Evolutionary conservation across 441 rosid species (phyloP).

Genomic region (Gossypium schwendimanii): DNA sequence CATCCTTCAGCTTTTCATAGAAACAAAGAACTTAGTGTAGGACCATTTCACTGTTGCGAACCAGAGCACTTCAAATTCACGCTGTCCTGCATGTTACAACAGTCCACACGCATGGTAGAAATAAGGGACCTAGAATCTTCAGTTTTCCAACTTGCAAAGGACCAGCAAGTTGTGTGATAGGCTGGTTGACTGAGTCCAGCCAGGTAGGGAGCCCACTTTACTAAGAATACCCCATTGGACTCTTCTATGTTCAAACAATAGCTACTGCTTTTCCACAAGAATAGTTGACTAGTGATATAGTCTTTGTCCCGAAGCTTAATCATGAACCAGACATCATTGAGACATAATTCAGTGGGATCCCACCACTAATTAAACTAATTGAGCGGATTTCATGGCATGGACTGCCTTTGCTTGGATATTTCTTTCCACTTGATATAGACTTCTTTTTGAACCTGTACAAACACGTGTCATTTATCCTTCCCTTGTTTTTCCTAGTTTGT

Average conservation of each 20-base stretch:
- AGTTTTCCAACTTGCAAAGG: background rate
- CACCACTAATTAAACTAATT: background rate
- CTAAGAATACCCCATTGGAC: background rate
- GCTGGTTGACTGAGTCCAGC: background rate
- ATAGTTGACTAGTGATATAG: background rate
- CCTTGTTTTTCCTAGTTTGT: background rate
- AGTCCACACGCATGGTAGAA: background rate
- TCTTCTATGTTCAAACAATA: background rate
- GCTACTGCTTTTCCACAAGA: background rate
- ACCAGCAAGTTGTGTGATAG: background rate
- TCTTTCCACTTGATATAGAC: background rate
- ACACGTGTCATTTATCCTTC: background rate
- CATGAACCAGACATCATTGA: background rate
- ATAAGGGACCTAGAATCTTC: conserved; percentile 1
- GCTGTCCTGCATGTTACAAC: background rate
- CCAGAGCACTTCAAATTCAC: too few relatives aligned
- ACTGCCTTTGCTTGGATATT: background rate
- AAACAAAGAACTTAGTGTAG: background rate
- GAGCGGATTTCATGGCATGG: background rate
- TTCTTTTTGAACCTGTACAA: background rate
- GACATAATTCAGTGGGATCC: background rate
- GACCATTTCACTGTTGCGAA: background rate
- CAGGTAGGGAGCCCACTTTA: background rate
- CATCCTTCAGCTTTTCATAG: background rate
- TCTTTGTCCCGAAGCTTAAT: background rate